Conservation (phyloP, 148 eudicot genomes). For the Heliosperma pusillum region DNA sequence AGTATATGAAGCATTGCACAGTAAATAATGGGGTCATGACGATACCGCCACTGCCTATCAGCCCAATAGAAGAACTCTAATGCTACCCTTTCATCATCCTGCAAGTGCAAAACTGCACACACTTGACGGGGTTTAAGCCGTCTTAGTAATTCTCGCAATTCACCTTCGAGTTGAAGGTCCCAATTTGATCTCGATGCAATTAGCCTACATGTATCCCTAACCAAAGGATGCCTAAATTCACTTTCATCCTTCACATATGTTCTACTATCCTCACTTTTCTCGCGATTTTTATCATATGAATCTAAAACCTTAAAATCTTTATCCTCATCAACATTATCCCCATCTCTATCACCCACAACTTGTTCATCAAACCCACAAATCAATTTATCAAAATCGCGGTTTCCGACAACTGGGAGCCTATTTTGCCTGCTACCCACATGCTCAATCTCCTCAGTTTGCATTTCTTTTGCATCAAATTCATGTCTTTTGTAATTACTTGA, state of each 20-base stretch:
- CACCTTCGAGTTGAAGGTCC: slow-evolving; percentile 28
- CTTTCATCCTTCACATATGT: slow-evolving; percentile 27
- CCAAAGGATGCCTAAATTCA: slow-evolving; percentile 34
- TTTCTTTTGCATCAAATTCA: slow-evolving; percentile 1
- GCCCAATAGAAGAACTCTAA: slow-evolving; percentile 35
- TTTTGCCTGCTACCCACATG: slow-evolving; percentile 13
- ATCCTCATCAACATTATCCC: slow-evolving; percentile 12
- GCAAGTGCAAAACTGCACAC: slow-evolving; percentile 32
- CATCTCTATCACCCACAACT: slow-evolving; percentile 1
- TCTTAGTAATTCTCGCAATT: slow-evolving; percentile 24
- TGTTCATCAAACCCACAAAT: slow-evolving; percentile 14
- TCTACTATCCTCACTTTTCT: slow-evolving; percentile 16
- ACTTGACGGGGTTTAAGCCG: slow-evolving; percentile 29
- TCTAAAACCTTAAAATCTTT: slow-evolving; percentile 22
- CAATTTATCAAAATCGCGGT: slow-evolving; percentile 8
- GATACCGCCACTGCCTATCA: slow-evolving; percentile 35
- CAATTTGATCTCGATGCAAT: slow-evolving; percentile 25
- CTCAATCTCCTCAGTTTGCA: slow-evolving; percentile 10
- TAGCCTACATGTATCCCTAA: slow-evolving; percentile 30
- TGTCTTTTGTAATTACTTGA: slow-evolving; percentile 6
- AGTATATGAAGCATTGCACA: slow-evolving; percentile 30
- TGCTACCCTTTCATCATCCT: slow-evolving; percentile 27
- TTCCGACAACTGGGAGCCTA: not conserved
- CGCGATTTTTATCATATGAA: slow-evolving; percentile 15
- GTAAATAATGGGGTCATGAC: slow-evolving; percentile 24